A percentile compares a stretch with the other conserved stretches of the same genome.
These are phyloP conservation scores for Phyllachora maydis DNA, from an alignment of 2,329 filamentous ascomycete species.

Conservation along the genomic window DNA sequence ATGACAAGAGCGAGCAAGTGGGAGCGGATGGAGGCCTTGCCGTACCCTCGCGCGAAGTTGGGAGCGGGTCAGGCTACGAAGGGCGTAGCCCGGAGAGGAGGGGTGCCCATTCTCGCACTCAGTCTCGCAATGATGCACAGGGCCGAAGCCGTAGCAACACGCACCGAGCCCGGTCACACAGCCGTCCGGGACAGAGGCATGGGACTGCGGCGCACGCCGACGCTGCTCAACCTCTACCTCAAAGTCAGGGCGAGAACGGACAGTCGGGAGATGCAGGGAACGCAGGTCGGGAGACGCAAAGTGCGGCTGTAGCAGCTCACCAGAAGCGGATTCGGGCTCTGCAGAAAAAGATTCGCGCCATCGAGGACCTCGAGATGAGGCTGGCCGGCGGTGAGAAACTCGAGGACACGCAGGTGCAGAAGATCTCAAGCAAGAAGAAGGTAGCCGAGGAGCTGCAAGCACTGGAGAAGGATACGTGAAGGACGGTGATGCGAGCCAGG, in stretches of 20 bases:
- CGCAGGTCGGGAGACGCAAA: conserved; percentile 17
- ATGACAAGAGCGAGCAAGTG: conserved; percentile 32
- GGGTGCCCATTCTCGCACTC: conserved; percentile 25
- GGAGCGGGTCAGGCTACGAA: conserved; percentile 24
- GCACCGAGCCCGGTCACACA: conserved; percentile 15
- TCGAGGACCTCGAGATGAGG: conserved; percentile 96
- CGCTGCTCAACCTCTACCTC: conserved; percentile 8
- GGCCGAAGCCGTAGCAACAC: conserved; percentile 30
- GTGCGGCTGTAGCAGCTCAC: conserved; percentile 37
- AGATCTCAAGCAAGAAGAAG: conserved; percentile 73
- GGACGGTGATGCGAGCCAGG: too few relatives aligned
- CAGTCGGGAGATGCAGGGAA: conserved; percentile 5
- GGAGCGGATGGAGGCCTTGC: conserved; percentile 25
- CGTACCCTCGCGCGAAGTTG: conserved; percentile 19
- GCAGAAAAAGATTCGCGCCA: conserved; percentile 92
- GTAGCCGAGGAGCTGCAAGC: conserved; percentile 68
- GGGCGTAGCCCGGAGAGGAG: conserved; percentile 48
- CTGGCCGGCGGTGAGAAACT: conserved; percentile 87
- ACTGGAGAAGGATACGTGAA: conserved; percentile 28
- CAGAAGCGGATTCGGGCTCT: conserved; percentile 90
- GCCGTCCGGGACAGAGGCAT: conserved; percentile 9
- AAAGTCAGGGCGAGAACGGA: too few relatives aligned
- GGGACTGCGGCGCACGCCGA: conserved; percentile 10
- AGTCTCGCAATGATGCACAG: conserved; percentile 27
- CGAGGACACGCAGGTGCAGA: conserved; percentile 96